phyloP scores from a whole-genome alignment of 2,329 filamentous ascomycete genomes.

The Neofusicoccum kwambonambiense region DNA sequence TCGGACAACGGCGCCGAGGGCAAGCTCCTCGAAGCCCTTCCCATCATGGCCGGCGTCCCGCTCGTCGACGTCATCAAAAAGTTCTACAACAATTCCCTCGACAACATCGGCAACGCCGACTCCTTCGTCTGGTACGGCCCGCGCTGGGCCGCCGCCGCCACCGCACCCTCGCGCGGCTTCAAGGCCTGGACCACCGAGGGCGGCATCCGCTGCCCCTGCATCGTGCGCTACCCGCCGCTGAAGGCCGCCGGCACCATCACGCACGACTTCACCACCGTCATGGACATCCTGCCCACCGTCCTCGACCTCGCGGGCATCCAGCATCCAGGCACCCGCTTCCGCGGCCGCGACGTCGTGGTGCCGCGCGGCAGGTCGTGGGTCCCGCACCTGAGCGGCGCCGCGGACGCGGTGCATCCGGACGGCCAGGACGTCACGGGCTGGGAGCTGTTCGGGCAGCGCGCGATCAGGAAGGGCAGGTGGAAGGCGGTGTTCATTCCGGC shows the following conservation, averaged over 20 bases:
- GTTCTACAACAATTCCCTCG: slow-evolving; percentile 17
- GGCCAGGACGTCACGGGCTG: slow-evolving; percentile 15
- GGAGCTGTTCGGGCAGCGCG: slow-evolving; percentile 21
- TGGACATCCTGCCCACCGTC: slow-evolving; percentile 16
- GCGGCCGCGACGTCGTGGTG: slow-evolving; percentile 1
- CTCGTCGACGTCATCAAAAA: slow-evolving; percentile 5
- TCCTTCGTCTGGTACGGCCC: slow-evolving; percentile 18
- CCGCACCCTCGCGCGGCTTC: slow-evolving; percentile 14
- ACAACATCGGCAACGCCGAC: slow-evolving; percentile 10
- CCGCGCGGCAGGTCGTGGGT: slow-evolving; percentile 13
- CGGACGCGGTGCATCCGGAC: not conserved
- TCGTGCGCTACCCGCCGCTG: slow-evolving; percentile 13
- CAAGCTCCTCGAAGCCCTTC: slow-evolving; percentile 10
- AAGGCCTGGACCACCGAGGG: slow-evolving; percentile 15
- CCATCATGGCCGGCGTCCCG: slow-evolving; percentile 12
- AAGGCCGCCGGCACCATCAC: not conserved
- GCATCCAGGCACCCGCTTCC: slow-evolving; percentile 6
- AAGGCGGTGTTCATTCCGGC: slow-evolving; percentile 20
- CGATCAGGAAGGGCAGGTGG: slow-evolving; percentile 19
- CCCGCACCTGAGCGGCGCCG: not conserved
- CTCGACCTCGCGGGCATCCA: slow-evolving; percentile 11
- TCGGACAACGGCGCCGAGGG: slow-evolving; percentile 19
- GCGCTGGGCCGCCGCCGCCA: slow-evolving; percentile 12
- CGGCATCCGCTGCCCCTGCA: slow-evolving; percentile 15
- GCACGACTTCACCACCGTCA: slow-evolving; percentile 17